A percentile compares a stretch with the other conserved stretches of the same genome.
These are phyloP conservation scores for Kitagawia praeruptora DNA, from an alignment of 129 eudicot genomes.

Conservation along the genomic window DNA sequence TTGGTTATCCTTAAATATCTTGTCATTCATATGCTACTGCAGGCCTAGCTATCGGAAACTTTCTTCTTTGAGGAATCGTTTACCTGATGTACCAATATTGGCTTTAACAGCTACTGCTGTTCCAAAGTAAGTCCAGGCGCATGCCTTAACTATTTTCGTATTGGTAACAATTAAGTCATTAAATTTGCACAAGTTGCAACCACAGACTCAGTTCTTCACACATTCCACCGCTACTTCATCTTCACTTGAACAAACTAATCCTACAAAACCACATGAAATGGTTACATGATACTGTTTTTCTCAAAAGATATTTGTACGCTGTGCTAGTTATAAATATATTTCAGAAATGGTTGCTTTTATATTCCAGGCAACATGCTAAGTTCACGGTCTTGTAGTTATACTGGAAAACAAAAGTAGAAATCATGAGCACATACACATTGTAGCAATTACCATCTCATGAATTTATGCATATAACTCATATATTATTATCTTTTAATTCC, in stretches of 20 bases:
- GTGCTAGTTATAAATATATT: not conserved
- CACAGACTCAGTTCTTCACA: not conserved
- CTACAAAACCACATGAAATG: not conserved
- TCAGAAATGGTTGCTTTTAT: not conserved
- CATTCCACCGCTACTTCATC: not conserved
- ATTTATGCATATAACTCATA: not conserved
- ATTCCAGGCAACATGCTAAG: not conserved
- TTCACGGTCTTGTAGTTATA: not conserved
- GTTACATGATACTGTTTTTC: not conserved
- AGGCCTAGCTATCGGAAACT: conserved; percentile 98
- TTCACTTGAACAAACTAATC: not conserved
- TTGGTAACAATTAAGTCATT: not conserved
- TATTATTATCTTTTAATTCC: not conserved
- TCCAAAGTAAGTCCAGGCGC: conserved; percentile 65
- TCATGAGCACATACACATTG: not conserved
- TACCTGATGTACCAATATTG: conserved; percentile 68
- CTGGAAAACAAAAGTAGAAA: not conserved
- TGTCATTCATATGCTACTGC: conserved; percentile 11
- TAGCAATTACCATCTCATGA: not conserved
- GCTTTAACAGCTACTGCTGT: conserved; percentile 99
- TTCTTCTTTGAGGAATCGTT: conserved; percentile 59
- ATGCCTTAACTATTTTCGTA: not conserved
- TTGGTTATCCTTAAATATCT: not conserved
- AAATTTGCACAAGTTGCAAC: not conserved
- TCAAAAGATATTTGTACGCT: not conserved